Percentiles rank a stretch among this genome's conserved stretches.
Evolutionary conservation across 495 filamentous ascomycete species (phyloP).

Genomic region (Tuber magnatum): DNA sequence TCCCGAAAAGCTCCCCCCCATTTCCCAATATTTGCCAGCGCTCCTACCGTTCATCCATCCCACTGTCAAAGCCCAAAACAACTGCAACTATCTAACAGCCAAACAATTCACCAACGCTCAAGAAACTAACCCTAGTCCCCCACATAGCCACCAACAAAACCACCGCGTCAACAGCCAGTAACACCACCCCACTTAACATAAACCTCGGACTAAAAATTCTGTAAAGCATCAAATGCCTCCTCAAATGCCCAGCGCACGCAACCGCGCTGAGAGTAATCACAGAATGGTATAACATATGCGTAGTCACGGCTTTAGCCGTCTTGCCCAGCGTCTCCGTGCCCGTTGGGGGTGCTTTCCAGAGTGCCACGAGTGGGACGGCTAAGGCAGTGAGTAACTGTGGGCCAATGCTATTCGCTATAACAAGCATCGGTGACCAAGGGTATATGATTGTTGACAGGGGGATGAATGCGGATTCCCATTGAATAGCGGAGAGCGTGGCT

Average conservation of each 20-base stretch:
- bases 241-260: slow-evolving; percentile 73
- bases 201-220: slow-evolving; percentile 89
- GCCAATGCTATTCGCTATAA: slow-evolving; percentile 80
- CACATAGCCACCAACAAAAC: slow-evolving; percentile 59
- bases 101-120: slow-evolving; percentile 81
- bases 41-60: background rate
- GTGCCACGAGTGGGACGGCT: slow-evolving; percentile 67
- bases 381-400: slow-evolving; percentile 74
- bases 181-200: slow-evolving; percentile 67
- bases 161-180: slow-evolving; percentile 71
- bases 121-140: slow-evolving; percentile 63
- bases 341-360: slow-evolving; percentile 72
- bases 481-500: slow-evolving; percentile 75
- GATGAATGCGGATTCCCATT: slow-evolving; percentile 97
- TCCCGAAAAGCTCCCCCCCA: background rate
- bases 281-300: slow-evolving; percentile 71
- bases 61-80: background rate
- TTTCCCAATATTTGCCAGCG: background rate
- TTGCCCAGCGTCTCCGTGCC: slow-evolving; percentile 52
- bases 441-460: slow-evolving; percentile 74
- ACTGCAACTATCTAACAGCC: slow-evolving; percentile 44
- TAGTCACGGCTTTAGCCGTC: slow-evolving; percentile 60
- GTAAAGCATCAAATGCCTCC: slow-evolving; percentile 93
- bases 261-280: slow-evolving; percentile 73
- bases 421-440: slow-evolving; percentile 76